Conservation (phyloP, 768 basidiomycete species). For the Phlebiopsis flavidoalba region DNA sequence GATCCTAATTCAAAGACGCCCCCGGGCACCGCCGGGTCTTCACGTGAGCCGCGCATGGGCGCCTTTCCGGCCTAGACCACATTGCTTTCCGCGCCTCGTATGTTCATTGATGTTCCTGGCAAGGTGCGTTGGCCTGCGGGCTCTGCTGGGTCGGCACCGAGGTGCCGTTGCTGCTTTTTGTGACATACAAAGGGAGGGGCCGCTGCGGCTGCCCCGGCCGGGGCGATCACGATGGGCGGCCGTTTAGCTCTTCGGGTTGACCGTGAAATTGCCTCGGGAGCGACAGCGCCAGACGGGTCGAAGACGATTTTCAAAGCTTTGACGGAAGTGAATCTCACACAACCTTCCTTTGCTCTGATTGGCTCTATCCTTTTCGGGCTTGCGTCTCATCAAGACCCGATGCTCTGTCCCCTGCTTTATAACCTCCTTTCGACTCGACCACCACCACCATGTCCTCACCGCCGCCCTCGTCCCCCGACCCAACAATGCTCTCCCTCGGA, state of each 20-base stretch:
- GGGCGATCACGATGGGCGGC: background rate
- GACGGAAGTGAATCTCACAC: background rate
- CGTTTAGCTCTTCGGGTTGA: background rate
- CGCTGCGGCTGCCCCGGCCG: no score
- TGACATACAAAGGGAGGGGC: background rate
- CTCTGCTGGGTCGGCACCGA: background rate
- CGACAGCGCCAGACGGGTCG: background rate
- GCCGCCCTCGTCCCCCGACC: conserved; percentile 8
- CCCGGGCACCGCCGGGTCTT: background rate
- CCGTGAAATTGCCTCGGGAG: background rate
- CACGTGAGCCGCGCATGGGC: background rate
- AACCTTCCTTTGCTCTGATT: background rate
- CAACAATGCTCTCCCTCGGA: background rate
- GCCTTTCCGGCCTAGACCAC: background rate
- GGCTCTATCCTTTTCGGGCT: conserved; percentile 3
- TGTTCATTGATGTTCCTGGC: conserved; percentile 1
- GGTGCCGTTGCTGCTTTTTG: background rate
- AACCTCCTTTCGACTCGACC: conserved; percentile 7
- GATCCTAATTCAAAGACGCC: conserved; percentile 5
- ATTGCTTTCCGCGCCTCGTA: background rate
- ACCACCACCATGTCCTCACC: conserved; percentile 12
- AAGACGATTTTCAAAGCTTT: background rate
- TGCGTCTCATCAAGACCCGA: background rate
- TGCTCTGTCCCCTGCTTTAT: background rate
- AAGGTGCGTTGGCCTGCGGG: background rate